A percentile compares a stretch with the other conserved stretches of the same genome.
These are phyloP conservation scores for Stephanodiscus triporus DNA, from an alignment of 108 stramenopile species.

Conservation along the genomic window DNA sequence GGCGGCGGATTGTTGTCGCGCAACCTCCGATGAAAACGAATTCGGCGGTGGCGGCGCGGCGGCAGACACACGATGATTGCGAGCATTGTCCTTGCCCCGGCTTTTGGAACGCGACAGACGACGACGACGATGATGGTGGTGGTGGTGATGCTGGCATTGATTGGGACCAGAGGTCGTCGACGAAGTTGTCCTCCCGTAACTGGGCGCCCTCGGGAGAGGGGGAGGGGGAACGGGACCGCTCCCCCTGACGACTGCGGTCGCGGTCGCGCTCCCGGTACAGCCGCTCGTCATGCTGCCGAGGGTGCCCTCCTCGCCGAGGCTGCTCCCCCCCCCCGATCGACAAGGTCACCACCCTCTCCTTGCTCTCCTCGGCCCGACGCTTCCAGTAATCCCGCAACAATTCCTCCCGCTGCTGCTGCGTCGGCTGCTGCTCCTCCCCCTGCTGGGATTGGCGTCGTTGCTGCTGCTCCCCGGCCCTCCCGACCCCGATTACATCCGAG, in stretches of 20 bases:
- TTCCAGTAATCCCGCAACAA: too few species aligned
- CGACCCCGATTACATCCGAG: too few species aligned
- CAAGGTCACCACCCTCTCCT: too few species aligned
- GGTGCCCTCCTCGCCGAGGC: too few species aligned
- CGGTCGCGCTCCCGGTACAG: too few species aligned
- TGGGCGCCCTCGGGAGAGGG: background rate
- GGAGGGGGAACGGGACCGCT: background rate
- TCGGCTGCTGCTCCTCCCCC: background rate
- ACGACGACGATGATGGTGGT: too few species aligned
- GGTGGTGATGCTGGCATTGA: background rate
- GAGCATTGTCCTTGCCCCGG: conserved; percentile 13
- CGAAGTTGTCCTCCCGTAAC: background rate
- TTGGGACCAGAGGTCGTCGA: background rate
- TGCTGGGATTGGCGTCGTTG: too few species aligned
- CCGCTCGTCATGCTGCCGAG: too few species aligned
- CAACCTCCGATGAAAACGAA: background rate
- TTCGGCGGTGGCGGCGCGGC: background rate
- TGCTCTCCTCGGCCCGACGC: too few species aligned
- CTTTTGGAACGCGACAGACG: conserved; percentile 32
- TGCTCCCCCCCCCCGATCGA: background rate
- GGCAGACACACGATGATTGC: background rate
- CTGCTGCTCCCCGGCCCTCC: background rate
- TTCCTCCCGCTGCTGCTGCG: too few species aligned
- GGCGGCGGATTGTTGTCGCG: background rate
- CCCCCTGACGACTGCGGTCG: background rate